Base-by-base conservation (phyloP, 2,329 filamentous ascomycete species). In the Tolypocladium paradoxum region DNA sequence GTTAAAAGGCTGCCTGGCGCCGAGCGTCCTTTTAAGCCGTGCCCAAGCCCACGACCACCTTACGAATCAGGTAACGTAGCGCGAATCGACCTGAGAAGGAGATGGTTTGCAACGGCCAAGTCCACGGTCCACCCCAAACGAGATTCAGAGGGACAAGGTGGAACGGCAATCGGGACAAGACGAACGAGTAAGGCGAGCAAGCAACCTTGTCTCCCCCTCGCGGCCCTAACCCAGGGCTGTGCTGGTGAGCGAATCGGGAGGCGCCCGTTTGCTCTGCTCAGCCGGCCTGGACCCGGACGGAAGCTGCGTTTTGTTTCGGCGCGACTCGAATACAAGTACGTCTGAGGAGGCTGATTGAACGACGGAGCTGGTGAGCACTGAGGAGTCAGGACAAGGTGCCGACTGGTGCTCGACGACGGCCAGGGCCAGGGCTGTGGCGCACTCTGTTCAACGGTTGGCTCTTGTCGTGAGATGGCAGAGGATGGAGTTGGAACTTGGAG, bases 1-100 rank as follows among this genome's bases (percentile, higher is more conserved):
- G 11, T 58, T 53, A 52, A 56, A 55, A 53, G 50, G 52, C 52
- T 48, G 43, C 27, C 27, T n/a, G 49, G 35, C 24, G 36, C 8
- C 34, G 24, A 29, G 49, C 16, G 8, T 11, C 27, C 29, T 40
- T 50, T 50, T 50, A 50, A 50, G 49, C n/a, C 8, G 43, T 14
- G 27, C 27, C 27, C 18, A 33, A 29, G 43, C 5, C 27, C 43
- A 20, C 43, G 5, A 3, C 27, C 43, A 47, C 14, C 40, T 29
- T 18, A 6, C 43, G 43, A n/a, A 47, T 47, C 27, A 31, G 43
- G 48, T 29, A 49, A 31, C 48, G 48, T 49, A 38, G 48, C 34
- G 48, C 48, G 34, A 27, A 29, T 20, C n/a, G 27, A 47, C 43
- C 3, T 24, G 36, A 22, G 29, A 50, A 50, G 18, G 29, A 20